Evolutionary conservation across 108 stramenopile genomes (phyloP), one percentile per base, ranked within the genome.

Genomic region (Epipyxis sp.): DNA sequence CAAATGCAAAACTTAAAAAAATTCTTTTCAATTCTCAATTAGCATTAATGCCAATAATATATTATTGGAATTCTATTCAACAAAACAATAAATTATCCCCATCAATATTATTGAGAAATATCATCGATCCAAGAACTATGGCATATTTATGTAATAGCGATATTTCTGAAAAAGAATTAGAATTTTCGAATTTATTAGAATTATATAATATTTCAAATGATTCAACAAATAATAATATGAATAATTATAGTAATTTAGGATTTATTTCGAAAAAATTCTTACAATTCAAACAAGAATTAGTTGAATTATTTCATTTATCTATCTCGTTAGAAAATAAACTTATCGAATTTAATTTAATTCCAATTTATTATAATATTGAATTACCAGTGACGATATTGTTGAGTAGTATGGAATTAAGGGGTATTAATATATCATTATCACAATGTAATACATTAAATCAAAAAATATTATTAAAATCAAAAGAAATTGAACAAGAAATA

Each of bases 391-490:
- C 71, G 3, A 30, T 46, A 6, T 6, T 34, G 3, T 25, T 74
- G 71, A 6, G 10, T 57, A 57, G 25, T 13, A 34, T 74, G 71
- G 71, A 74, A 39, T 10, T 6, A 42, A 6, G n/a, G 16, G 71
- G 71, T 10, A 27, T 74, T 27, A 32, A 10, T 6, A 25, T 74
- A 13, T 32, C 10, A 6, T 32, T 65, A 16, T 65, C 61, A 50
- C 46, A 20, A 50, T 6, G 20, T 10, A 62, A 82, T 59, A 54
- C 46, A 20, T 50, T 81, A 39, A 58, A 87, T 27, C 80, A 83
- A 29, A 65, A 72, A 25, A 61, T 77, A 42, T 46, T 85, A 16
- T 44, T 82, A 1, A 59, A 80, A 39, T 72, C 87, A 30, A 76
- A 82, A 59, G 59, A 37, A 40, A 67, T 81, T 58, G 69, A 69